Percentiles rank a stretch among this genome's conserved stretches.
phyloP scores from a whole-genome alignment of 2,329 filamentous ascomycete species.

The Zymoseptoria tritici region DNA sequence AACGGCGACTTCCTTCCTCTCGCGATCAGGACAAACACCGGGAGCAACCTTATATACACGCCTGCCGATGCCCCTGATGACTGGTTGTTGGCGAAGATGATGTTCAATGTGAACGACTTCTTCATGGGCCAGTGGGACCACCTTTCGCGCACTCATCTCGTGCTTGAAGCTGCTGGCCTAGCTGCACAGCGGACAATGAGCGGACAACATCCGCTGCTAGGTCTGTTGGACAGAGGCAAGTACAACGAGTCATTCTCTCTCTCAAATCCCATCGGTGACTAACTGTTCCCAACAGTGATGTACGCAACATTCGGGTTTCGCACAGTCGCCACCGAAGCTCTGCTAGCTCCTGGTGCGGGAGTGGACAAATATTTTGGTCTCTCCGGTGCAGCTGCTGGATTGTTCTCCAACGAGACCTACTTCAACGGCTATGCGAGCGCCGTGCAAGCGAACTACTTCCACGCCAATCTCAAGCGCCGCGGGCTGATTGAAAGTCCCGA shows the following conservation, averaged over 20 bases:
- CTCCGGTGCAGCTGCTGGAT: slow-evolving; percentile 7
- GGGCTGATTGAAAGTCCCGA: slow-evolving; percentile 34
- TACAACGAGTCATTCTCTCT: slow-evolving; percentile 12
- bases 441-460: slow-evolving; percentile 36
- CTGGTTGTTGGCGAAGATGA: slow-evolving; percentile 46
- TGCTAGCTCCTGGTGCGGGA: slow-evolving; percentile 23
- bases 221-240: slow-evolving; percentile 31
- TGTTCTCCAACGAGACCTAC: slow-evolving; percentile 12
- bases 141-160: slow-evolving; percentile 38
- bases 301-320: slow-evolving; percentile 25
- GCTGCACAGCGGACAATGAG: slow-evolving; percentile 43
- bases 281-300: slow-evolving; percentile 1
- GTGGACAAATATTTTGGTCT: slow-evolving; percentile 14
- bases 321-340: slow-evolving; percentile 1
- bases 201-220: slow-evolving; percentile 39
- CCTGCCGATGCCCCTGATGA: slow-evolving; percentile 39
- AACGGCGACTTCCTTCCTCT: slow-evolving; percentile 42
- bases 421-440: slow-evolving; percentile 11
- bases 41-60: slow-evolving; percentile 40
- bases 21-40: slow-evolving; percentile 42
- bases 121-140: slow-evolving; percentile 41
- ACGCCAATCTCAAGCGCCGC: slow-evolving; percentile 31
- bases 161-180: slow-evolving; percentile 38
- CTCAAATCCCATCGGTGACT: not conserved
- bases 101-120: slow-evolving; percentile 44